These are phyloP conservation scores for Wallacemonas sp. DNA, from an alignment of 208 protist species.

Conservation along the genomic window DNA sequence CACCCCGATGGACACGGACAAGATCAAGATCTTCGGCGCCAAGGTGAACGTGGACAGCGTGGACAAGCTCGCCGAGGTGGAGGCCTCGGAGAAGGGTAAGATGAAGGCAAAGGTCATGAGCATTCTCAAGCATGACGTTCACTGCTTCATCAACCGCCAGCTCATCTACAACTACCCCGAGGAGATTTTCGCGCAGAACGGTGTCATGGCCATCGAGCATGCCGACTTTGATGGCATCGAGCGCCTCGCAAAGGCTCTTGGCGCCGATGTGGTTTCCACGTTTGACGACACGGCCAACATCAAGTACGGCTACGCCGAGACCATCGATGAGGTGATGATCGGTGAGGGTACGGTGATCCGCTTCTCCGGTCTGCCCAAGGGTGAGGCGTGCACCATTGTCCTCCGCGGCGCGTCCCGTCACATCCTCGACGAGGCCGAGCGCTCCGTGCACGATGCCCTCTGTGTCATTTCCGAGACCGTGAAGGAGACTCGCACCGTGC, in stretches of 20 bases:
- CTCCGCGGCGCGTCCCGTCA: slow-evolving; percentile 98
- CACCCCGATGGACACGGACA: slow-evolving; percentile 99
- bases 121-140: slow-evolving; percentile 96
- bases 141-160: slow-evolving; percentile 99
- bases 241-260: slow-evolving; percentile 94
- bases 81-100: slow-evolving; percentile 97
- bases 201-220: slow-evolving; percentile 99
- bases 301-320: slow-evolving; percentile 94
- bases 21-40: slow-evolving; percentile 98
- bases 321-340: slow-evolving; percentile 99
- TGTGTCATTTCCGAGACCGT: slow-evolving; percentile 98
- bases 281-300: slow-evolving; percentile 98
- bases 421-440: slow-evolving; percentile 99
- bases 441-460: slow-evolving; percentile 99
- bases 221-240: slow-evolving; percentile 99
- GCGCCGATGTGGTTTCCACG: slow-evolving; percentile 99
- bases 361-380: slow-evolving; percentile 95
- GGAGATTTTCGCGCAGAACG: slow-evolving; percentile 97
- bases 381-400: slow-evolving; percentile 99
- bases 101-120: slow-evolving; percentile 97
- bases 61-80: slow-evolving; percentile 97
- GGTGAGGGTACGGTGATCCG: slow-evolving; percentile 98
- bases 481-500: slow-evolving; percentile 94
- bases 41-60: slow-evolving; percentile 96
- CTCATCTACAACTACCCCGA: slow-evolving; percentile 99